Base-by-base conservation (phyloP, 805 yeast species). In the Cyberlindnera saturnus region DNA sequence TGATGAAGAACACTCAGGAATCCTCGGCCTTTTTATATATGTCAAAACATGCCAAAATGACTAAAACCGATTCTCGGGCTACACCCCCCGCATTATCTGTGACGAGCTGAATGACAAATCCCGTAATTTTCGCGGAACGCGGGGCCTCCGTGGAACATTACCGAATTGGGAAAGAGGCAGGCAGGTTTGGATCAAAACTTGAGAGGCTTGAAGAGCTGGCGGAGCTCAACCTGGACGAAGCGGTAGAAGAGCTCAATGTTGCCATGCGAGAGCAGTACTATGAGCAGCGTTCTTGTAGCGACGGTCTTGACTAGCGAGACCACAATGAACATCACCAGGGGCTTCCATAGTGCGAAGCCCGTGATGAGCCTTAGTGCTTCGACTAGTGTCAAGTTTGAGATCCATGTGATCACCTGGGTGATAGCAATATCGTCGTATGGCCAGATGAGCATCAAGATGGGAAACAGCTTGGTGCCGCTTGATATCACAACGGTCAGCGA, bases 401-500 rank as follows among this genome's bases (percentile, higher is more conserved):
- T 74, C 51, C 78, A 67, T 45, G 75, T 75, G 28, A 86, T 83
- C 9, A 80, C 65, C 6, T 69, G 66, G 17, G 80, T 73, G 0
- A 84, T 82, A 3, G 83, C 70, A 1, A 82, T 70, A n/a, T 85
- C 76, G 57, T 93, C 96, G 57, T 93, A 93, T 0, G 96, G 93
- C 99, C 99, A 93, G 31, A 93, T 91, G 29, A 93, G 69, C 90
- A 91, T 91, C 30, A 93, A 70, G 16, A 93, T 83, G 0, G 99
- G 99, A 49, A 91, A 82, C 18, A 91, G 69, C 57, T 85, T 87
- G 33, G 91, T 82, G 1, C 86, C 79, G 36, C 87, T 80, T 0
- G 97, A 81, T 6, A 89, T 73, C 36, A 90, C 59, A 1, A 89
- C 71, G 0, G 96, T 83, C 9, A 81, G 72, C 1, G 88, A 73